Evolutionary conservation across 202 grass and related monocot species (phyloP).

Genomic region (Thinopyrum obtusiflorum): DNA sequence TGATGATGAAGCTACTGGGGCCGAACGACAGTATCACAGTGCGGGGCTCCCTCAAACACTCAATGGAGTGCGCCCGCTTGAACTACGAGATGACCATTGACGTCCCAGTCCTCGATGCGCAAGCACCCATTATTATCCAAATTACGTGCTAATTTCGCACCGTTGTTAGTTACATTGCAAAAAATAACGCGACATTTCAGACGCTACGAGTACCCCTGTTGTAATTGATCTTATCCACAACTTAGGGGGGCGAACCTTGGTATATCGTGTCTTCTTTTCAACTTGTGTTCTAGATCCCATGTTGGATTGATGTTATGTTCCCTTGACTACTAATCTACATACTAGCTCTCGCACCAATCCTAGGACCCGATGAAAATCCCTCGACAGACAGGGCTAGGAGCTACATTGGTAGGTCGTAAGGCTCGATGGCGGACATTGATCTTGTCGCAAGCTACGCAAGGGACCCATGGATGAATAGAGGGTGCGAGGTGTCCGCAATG

Average conservation of each 20-base stretch:
- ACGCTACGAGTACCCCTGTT: background rate
- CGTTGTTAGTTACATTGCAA: no score
- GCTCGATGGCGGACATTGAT: background rate
- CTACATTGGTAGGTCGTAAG: background rate
- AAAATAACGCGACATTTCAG: no score
- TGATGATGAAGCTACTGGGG: no score
- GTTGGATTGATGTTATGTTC: background rate
- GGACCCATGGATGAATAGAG: background rate
- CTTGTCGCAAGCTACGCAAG: background rate
- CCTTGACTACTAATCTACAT: background rate
- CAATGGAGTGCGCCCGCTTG: no score
- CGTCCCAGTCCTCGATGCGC: no score
- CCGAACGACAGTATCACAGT: no score
- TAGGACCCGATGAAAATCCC: background rate
- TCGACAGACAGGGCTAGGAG: background rate
- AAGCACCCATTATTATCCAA: no score
- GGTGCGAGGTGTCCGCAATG: background rate
- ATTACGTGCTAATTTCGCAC: no score
- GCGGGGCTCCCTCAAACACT: no score
- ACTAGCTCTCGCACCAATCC: background rate
- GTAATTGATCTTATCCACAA: background rate
- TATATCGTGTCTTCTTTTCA: background rate
- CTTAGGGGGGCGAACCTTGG: background rate
- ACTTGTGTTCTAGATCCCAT: background rate
- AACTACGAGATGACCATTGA: no score